phyloP scores from a whole-genome alignment of 345 rosid species.

The Zanthoxylum bungeanum region DNA sequence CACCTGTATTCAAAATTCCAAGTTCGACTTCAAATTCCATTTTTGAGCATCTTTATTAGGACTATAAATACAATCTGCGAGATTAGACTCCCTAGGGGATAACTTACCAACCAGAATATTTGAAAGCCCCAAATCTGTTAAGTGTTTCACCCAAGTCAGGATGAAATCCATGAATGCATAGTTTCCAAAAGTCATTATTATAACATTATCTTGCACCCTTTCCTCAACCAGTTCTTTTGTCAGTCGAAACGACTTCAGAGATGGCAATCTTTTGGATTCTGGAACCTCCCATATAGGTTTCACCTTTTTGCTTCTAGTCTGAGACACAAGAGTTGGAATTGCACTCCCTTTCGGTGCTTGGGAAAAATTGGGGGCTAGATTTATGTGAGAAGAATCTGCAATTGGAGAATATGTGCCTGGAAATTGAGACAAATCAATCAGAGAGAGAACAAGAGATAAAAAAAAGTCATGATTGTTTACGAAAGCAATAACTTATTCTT shows the following conservation, averaged over 20 bases:
- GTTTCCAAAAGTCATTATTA: constrained; percentile 91
- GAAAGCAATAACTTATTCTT: not conserved
- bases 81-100: constrained; percentile 4
- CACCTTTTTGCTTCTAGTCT: constrained; percentile 22
- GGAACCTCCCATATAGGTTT: constrained; percentile 77
- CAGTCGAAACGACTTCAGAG: constrained; percentile 63
- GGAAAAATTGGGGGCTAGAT: constrained; percentile 35
- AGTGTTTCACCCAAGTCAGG: constrained; percentile 90
- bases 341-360: constrained; percentile 20
- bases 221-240: constrained; percentile 64
- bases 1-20: constrained; percentile 49
- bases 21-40: not conserved
- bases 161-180: constrained; percentile 96
- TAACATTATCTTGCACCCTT: constrained; percentile 69
- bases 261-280: constrained; percentile 64
- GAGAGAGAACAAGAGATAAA: not conserved
- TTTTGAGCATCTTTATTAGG: not conserved
- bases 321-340: constrained; percentile 24
- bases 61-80: not conserved
- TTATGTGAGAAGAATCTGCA: constrained; percentile 22
- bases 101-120: constrained; percentile 86
- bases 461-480: not conserved
- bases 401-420: constrained; percentile 31
- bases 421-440: not conserved
- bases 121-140: constrained; percentile 77